Evolutionary conservation across 768 basidiomycete genomes (phyloP), one percentile per base, ranked within the genome.

Genomic region (Termitomyces titanicus): DNA sequence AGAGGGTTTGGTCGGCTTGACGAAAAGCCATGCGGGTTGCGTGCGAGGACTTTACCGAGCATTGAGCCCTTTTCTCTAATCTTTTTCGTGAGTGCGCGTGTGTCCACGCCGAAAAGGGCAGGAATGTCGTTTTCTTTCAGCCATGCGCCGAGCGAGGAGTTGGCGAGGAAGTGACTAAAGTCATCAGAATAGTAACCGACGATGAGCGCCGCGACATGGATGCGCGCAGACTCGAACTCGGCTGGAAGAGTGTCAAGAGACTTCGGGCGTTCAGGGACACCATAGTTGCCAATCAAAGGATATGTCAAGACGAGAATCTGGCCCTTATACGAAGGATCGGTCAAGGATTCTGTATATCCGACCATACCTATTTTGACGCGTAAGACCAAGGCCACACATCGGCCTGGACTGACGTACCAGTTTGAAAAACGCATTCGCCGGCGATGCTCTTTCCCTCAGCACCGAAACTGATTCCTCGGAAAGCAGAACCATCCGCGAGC

Each of bases 351-450:
- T 35, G 93, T 94, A 72, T 99, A 99, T 29, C 97, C 97, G 54
- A 98, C 94, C 96, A 99, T 98, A 53, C 97, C 97, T 99, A 66
- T 52, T 51, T 51, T 35, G 33, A 40, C 33, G 43, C 47, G 52
- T 57, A 51, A 58, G 49, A 51, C 24, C 54, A 55, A 56, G 40
- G 48, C 51, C 45, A 15, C 10, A 33, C 38, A 46, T n/a, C 39
- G 34, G 33, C 35, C 31, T 47, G 42, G 24, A 47, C 39, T 39
- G 40, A 65, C 88, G 69, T 66, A 95, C 97, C 97, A 38, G 97
- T 99, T 77, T 98, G 96, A 76, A 99, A 99, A 66, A 99, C 97
- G 71, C 97, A 98, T 82, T 99, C 97, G 64, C 97, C 97, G 17
- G 96, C 82, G 31, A 96, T 80, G 66, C 92, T 94, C 73, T 93